Base-by-base conservation (phyloP, 2,329 filamentous ascomycete genomes). In the Talaromyces sp. region DNA sequence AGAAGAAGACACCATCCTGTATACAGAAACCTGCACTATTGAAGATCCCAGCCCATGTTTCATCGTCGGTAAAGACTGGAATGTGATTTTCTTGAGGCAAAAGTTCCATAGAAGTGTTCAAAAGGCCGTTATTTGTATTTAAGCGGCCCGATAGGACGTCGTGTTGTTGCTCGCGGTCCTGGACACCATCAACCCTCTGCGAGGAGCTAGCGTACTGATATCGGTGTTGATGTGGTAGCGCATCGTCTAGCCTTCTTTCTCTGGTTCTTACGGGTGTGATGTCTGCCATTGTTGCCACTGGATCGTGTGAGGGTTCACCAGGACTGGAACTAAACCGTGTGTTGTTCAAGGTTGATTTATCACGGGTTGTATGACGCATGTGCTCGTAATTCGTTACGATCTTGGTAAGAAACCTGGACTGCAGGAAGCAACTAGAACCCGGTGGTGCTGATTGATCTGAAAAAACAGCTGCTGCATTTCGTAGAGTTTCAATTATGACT, bases 341-440 rank as follows among this genome's bases (percentile, higher is more conserved):
- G 48, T 33, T 52, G 24, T 31, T 33, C 48, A n/a, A n/a, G 33
- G 48, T 33, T 33, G 24, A n/a, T 6, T 10, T 11, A 33, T 52
- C 27, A 16, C n/a, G 24, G 8, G 8, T 14, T 19, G 48, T n/a
- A 11, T 10, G 48, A 16, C 27, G 48, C 24, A 33, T 33, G 8
- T 16, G 16, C 14, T 64, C 63, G 37, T 60, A 72, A 11, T 64
- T 60, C 11, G 57, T 54, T 7, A 60, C 33, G 2, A 64, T 24
- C 9, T 64, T 64, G 6, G 16, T 19, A 5, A 64, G 43, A 13
- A 60, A 64, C 2, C 57, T 50, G 16, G 35, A 31, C 19, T 64
- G 63, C 22, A 64, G 14, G 16, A 60, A 64, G 35, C 63, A 64
- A 16, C 63, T 60, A 5, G 57, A 64, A 19, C 48, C 63, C 5